Evolutionary conservation across 73 alveolate species (phyloP).

Genomic region (Effrenium voratum): DNA sequence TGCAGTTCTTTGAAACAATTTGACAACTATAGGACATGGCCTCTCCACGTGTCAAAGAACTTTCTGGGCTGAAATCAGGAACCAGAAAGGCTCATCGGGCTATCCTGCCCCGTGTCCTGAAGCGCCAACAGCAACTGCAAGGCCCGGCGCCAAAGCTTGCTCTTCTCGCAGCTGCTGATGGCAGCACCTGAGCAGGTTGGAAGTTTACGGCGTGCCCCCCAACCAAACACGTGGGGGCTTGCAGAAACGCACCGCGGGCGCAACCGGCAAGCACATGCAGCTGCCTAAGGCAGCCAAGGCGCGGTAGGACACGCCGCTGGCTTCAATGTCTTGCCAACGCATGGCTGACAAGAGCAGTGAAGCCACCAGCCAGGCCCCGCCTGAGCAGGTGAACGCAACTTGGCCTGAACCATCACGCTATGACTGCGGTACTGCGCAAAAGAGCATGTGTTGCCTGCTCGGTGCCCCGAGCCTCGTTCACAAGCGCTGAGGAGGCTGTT

Average conservation of each 20-base stretch:
- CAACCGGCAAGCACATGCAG: not conserved
- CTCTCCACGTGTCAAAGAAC: too few species aligned
- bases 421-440: too few species aligned
- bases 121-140: not conserved
- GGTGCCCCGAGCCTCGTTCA: too few species aligned
- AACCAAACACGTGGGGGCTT: not conserved
- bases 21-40: too few species aligned
- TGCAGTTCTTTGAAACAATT: too few species aligned
- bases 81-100: too few species aligned
- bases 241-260: not conserved
- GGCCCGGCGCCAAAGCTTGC: constrained; percentile 25
- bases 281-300: not conserved
- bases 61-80: too few species aligned
- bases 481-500: too few species aligned
- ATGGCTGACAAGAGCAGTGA: constrained; percentile 15
- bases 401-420: too few species aligned
- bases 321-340: constrained; percentile 49
- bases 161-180: constrained; percentile 32
- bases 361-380: constrained; percentile 36
- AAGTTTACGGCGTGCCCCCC: not conserved
- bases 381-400: too few species aligned
- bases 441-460: too few species aligned
- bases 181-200: not conserved
- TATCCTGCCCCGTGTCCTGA: too few species aligned
- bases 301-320: constrained; percentile 56